Evolutionary conservation across 371 early-diverging fungal species (phyloP).

Genomic region (Mortierella sp.): DNA sequence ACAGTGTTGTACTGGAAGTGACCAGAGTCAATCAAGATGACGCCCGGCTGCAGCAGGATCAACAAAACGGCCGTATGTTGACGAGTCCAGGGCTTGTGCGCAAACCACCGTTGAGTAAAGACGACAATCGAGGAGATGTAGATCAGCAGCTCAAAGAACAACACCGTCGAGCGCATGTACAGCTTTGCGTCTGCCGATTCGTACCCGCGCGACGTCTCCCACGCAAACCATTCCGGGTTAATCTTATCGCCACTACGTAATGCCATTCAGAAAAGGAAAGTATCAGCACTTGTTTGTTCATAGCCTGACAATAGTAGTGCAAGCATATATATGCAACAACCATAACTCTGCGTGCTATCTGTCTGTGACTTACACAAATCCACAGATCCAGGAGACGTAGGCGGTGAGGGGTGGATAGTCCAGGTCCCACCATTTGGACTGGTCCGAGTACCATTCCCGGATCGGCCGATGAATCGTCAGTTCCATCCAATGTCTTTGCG

Average conservation of each 20-base stretch:
- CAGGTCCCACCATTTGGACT: slow-evolving; percentile 93
- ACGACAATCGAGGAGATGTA: slow-evolving; percentile 81
- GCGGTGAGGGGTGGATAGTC: slow-evolving; percentile 98
- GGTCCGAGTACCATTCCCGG: slow-evolving; percentile 89
- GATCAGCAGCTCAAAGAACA: slow-evolving; percentile 80
- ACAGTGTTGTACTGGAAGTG: slow-evolving; percentile 98
- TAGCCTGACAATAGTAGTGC: not conserved
- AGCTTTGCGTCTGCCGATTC: slow-evolving; percentile 81
- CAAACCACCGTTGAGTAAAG: slow-evolving; percentile 65
- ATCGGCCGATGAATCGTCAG: slow-evolving; percentile 85
- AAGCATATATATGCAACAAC: not conserved
- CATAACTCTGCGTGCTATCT: not conserved
- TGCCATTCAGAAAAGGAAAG: no score
- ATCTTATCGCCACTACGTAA: slow-evolving; percentile 82
- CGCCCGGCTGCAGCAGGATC: slow-evolving; percentile 85
- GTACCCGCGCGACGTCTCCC: slow-evolving; percentile 87
- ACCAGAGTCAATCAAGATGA: slow-evolving; percentile 94
- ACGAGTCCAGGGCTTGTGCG: slow-evolving; percentile 51
- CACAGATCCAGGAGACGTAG: slow-evolving; percentile 91
- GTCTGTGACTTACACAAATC: slow-evolving; percentile 75
- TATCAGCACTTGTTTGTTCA: not conserved
- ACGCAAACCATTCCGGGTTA: slow-evolving; percentile 88
- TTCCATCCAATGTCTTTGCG: slow-evolving; percentile 98
- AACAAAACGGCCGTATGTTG: slow-evolving; percentile 69
- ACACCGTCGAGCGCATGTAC: slow-evolving; percentile 92